Conservation (phyloP, 441 rosid genomes). For the Iberis amara region DNA sequence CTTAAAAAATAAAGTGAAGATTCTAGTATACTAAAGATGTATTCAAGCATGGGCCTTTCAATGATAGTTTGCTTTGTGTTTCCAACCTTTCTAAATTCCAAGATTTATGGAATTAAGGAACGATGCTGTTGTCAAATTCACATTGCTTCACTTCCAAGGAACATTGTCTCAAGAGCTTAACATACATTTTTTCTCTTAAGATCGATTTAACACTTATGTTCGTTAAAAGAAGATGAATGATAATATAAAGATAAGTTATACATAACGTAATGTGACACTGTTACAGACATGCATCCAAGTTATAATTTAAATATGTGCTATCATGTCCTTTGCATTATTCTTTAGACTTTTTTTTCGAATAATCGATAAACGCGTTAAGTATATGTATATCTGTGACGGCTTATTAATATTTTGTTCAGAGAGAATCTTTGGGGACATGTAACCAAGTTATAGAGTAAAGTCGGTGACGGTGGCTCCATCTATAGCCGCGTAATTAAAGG, state of each 20-base stretch:
- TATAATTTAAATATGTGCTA: slow-evolving; percentile 9
- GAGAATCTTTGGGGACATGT: slow-evolving; percentile 34
- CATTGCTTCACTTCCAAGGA: too few relatives aligned
- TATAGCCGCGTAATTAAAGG: slow-evolving; percentile 31
- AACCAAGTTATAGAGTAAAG: slow-evolving; percentile 24
- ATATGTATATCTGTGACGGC: slow-evolving; percentile 1
- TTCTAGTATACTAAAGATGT: too few relatives aligned
- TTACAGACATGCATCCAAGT: slow-evolving; percentile 30
- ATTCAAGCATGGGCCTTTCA: too few relatives aligned
- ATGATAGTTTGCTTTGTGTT: too few relatives aligned
- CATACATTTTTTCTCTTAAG: too few relatives aligned
- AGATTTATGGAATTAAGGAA: too few relatives aligned
- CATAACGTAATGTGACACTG: neutral
- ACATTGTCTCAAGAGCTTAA: too few relatives aligned
- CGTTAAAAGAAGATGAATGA: slow-evolving; percentile 3
- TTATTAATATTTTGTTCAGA: slow-evolving; percentile 8
- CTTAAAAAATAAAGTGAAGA: too few relatives aligned
- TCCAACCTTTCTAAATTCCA: too few relatives aligned
- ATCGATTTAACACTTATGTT: neutral
- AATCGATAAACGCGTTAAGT: slow-evolving; percentile 29
- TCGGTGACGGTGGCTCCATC: slow-evolving; percentile 36
- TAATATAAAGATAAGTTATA: neutral
- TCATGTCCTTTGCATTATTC: slow-evolving; percentile 6
- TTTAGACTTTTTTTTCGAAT: slow-evolving; percentile 12
- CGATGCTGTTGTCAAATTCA: too few relatives aligned